Evolutionary conservation across 1,139 yeast species (phyloP).

Genomic region (Kodamaea ohmeri): DNA sequence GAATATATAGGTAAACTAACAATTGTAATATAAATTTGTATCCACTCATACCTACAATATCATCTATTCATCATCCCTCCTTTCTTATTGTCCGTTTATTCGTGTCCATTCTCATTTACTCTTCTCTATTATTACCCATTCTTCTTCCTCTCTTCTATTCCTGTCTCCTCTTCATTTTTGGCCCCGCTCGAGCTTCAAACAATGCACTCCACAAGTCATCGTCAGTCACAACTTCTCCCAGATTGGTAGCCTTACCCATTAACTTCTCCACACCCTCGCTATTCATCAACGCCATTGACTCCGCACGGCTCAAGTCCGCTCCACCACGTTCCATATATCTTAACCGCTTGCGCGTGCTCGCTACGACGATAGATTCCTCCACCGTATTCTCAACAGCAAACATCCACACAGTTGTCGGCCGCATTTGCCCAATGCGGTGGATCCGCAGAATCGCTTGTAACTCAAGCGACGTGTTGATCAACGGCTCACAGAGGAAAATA

Average conservation of each 20-base stretch:
- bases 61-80: no score
- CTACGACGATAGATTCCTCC: conserved; percentile 80
- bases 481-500: conserved; percentile 85
- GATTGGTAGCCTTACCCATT: conserved; percentile 38
- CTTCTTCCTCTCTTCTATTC: background rate
- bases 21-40: no score
- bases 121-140: no score
- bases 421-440: conserved; percentile 86
- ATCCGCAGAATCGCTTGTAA: conserved; percentile 89
- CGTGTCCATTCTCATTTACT: no score
- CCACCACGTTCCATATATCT: conserved; percentile 28
- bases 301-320: conserved; percentile 23
- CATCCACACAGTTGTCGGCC: conserved; percentile 85
- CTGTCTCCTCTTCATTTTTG: background rate
- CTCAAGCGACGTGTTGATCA: conserved; percentile 84
- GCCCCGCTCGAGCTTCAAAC: conserved; percentile 33
- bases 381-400: conserved; percentile 80
- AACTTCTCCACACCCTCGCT: conserved; percentile 42
- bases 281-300: conserved; percentile 36
- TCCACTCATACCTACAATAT: no score
- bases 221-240: conserved; percentile 56
- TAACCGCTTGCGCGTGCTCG: conserved; percentile 51
- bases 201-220: conserved; percentile 62
- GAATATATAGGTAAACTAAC: no score
- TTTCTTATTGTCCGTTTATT: no score